These are phyloP conservation scores for Metarhizium rileyi DNA, from an alignment of 2,329 filamentous ascomycete species.

Conservation along the genomic window DNA sequence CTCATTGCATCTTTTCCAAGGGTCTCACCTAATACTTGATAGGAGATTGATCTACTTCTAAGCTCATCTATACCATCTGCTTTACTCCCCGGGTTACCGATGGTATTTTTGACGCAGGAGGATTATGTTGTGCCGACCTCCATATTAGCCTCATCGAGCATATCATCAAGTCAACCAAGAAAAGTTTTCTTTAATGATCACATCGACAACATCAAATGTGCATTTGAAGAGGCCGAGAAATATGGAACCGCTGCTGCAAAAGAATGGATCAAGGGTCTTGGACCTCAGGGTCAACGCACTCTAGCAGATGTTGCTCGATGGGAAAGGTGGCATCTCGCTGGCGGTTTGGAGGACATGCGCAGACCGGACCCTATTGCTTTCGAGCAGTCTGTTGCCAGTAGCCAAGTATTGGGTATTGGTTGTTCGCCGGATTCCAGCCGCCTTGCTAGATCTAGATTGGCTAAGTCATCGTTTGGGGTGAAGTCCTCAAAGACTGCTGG, in stretches of 20 bases:
- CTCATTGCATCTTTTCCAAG: constrained; percentile 1
- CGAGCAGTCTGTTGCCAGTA: neutral
- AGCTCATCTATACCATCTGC: constrained; percentile 49
- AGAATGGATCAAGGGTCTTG: constrained; percentile 72
- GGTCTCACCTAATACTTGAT: constrained; percentile 12
- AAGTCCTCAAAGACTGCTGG: neutral
- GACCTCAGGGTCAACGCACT: constrained; percentile 48
- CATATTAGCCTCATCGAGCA: constrained; percentile 38
- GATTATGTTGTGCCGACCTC: constrained; percentile 49
- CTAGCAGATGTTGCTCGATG: constrained; percentile 57
- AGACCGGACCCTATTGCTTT: neutral
- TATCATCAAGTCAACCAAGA: constrained; percentile 40
- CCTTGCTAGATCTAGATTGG: neutral
- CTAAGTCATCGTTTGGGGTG: neutral
- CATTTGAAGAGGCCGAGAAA: constrained; percentile 54
- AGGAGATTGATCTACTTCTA: constrained; percentile 64
- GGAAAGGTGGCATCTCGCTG: constrained; percentile 59
- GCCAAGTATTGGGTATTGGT: neutral
- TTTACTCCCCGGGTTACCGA: constrained; percentile 59
- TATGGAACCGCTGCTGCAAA: constrained; percentile 59
- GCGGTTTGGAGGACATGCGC: constrained; percentile 30
- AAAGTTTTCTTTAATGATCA: constrained; percentile 59
- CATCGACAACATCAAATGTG: constrained; percentile 49
- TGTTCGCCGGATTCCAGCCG: neutral
- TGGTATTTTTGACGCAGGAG: constrained; percentile 53